Evolutionary conservation across 352 stramenopile genomes (phyloP).

Genomic region (Globisporangium rhizosaccharum): DNA sequence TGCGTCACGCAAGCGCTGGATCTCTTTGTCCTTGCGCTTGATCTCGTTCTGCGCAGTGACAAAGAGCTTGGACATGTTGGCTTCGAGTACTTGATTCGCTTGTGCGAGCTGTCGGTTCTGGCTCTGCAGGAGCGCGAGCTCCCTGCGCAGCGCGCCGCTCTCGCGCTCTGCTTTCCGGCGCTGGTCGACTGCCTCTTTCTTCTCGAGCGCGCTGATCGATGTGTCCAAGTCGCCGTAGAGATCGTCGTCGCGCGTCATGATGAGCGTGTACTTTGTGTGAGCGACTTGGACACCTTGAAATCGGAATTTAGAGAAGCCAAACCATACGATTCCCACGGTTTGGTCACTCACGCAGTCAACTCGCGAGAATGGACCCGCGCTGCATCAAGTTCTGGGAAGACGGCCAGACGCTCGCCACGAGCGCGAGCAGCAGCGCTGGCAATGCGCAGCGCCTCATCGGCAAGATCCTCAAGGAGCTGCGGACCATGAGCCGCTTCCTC

Average conservation of each 20-base stretch:
- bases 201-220: slow-evolving; percentile 57
- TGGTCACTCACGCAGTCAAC: neutral
- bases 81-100: slow-evolving; percentile 53
- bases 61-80: slow-evolving; percentile 74
- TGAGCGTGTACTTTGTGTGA: neutral
- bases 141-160: slow-evolving; percentile 36
- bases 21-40: slow-evolving; percentile 73
- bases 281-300: neutral
- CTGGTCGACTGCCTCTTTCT: slow-evolving; percentile 53
- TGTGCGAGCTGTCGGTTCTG: slow-evolving; percentile 54
- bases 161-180: slow-evolving; percentile 52
- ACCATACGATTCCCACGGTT: no score
- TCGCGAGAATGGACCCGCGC: slow-evolving; percentile 43
- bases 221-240: slow-evolving; percentile 82
- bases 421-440: neutral
- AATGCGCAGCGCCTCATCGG: slow-evolving; percentile 21
- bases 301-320: neutral
- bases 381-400: slow-evolving; percentile 80
- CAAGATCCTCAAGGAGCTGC: slow-evolving; percentile 71
- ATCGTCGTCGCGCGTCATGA: slow-evolving; percentile 32
- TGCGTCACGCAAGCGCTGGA: slow-evolving; percentile 52
- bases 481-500: slow-evolving; percentile 69
- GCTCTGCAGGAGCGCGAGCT: slow-evolving; percentile 61
- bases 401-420: slow-evolving; percentile 44
- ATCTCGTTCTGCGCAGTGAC: slow-evolving; percentile 70